phyloP scores from a whole-genome alignment of 2,329 filamentous ascomycete species.

The Neurospora sp. region DNA sequence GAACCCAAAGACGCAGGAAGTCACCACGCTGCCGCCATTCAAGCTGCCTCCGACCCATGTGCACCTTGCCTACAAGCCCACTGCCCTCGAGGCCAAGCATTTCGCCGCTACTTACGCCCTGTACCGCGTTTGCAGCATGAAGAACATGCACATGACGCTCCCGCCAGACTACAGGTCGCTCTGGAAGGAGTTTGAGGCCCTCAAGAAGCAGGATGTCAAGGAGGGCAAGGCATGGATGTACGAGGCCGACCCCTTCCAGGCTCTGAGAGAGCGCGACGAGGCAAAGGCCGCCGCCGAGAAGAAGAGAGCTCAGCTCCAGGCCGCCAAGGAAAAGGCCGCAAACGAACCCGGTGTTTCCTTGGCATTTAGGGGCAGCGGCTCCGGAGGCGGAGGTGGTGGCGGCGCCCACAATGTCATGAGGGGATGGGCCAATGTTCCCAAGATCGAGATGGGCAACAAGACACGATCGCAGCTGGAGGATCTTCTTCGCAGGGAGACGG shows the following conservation, averaged over 20 bases:
- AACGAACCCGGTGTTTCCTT: slow-evolving; percentile 45
- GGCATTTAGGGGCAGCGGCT: slow-evolving; percentile 36
- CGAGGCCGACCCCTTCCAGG: slow-evolving; percentile 85
- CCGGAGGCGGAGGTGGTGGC: slow-evolving; percentile 24
- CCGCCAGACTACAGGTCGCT: slow-evolving; percentile 81
- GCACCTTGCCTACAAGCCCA: slow-evolving; percentile 64
- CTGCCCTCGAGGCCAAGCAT: slow-evolving; percentile 82
- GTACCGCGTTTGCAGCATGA: slow-evolving; percentile 88
- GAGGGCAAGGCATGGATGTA: slow-evolving; percentile 85
- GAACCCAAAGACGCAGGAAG: slow-evolving; percentile 75
- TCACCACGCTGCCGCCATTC: slow-evolving; percentile 67
- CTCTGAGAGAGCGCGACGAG: slow-evolving; percentile 68
- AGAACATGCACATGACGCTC: slow-evolving; percentile 89
- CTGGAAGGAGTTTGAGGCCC: slow-evolving; percentile 80
- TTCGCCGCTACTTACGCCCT: slow-evolving; percentile 87
- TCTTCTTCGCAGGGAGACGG: slow-evolving; percentile 63
- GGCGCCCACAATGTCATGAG: slow-evolving; percentile 44
- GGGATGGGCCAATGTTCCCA: slow-evolving; percentile 76
- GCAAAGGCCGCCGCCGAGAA: slow-evolving; percentile 68
- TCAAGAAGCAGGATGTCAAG: slow-evolving; percentile 73
- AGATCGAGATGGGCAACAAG: slow-evolving; percentile 83
- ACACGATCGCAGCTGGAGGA: slow-evolving; percentile 71
- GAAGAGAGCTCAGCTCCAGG: slow-evolving; percentile 63
- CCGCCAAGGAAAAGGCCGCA: slow-evolving; percentile 56
- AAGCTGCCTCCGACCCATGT: slow-evolving; percentile 68